These are phyloP conservation scores for Nigrograna mackinnonii DNA, from an alignment of 2,329 filamentous ascomycete genomes.

Conservation along the genomic window DNA sequence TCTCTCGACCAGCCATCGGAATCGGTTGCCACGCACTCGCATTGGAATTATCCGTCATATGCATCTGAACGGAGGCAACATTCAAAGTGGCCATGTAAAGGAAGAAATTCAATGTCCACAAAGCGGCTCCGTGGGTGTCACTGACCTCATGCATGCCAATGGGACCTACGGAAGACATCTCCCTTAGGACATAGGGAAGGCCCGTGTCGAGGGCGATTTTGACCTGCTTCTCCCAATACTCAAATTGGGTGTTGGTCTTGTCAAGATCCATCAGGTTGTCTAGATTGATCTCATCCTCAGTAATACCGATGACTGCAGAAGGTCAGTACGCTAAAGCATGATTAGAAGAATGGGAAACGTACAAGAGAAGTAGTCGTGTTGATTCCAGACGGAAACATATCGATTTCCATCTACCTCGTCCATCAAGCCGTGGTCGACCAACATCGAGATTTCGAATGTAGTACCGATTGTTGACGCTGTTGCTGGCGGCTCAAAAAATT, in stretches of 20 bases:
- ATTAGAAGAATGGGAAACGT: slow-evolving; percentile 19
- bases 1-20: slow-evolving; percentile 40
- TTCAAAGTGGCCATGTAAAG: slow-evolving; percentile 53
- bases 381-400: slow-evolving; percentile 52
- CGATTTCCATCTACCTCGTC: slow-evolving; percentile 38
- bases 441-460: slow-evolving; percentile 50
- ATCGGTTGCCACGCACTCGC: slow-evolving; percentile 56
- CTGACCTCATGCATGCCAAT: slow-evolving; percentile 51
- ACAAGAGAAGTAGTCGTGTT: slow-evolving; percentile 59
- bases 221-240: slow-evolving; percentile 51
- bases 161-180: slow-evolving; percentile 57
- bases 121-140: slow-evolving; percentile 53
- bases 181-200: slow-evolving; percentile 53
- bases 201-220: slow-evolving; percentile 45
- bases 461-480: slow-evolving; percentile 57
- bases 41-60: slow-evolving; percentile 59
- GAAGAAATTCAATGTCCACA: slow-evolving; percentile 59
- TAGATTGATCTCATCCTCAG: slow-evolving; percentile 47
- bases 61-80: slow-evolving; percentile 54
- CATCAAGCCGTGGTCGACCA: slow-evolving; percentile 44
- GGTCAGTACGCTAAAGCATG: too few species aligned
- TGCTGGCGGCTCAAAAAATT: slow-evolving; percentile 54
- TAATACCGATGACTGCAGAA: slow-evolving; percentile 54
- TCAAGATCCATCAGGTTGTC: slow-evolving; percentile 50
- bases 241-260: slow-evolving; percentile 52